Evolutionary conservation across 148 eudicot species (phyloP), one percentile per base, ranked within the genome.

Genomic region (Cornus kousa): DNA sequence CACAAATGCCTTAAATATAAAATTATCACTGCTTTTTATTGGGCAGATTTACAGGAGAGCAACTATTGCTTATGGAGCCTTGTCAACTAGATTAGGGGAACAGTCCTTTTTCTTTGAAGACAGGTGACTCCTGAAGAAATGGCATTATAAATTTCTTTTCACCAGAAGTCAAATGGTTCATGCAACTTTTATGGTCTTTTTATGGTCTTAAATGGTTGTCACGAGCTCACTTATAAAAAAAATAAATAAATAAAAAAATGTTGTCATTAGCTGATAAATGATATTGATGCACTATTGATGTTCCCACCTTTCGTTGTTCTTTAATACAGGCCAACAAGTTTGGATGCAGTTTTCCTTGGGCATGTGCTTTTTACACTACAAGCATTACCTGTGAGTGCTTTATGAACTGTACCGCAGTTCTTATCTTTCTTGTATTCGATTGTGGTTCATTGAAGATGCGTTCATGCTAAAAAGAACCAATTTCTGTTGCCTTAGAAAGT

Each of bases 301-400:
- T 35, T 8, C 39, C 74, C 7, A 20, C 23, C 22, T 28, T 43
- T 72, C 16, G 11, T 16, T 72, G 64, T 40, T 74, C 46, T 71
- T 60, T 83, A 17, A 20, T 83, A 86, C 89, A 95, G 97, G 90
- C 94, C 97, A 43, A 89, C 94, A 71, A 95, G 97, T 89, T 87
- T 95, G 92, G 99, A 95, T 87, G 99, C 99, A 55, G 64, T 83
- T 65, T 88, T 95, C 87, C 91, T 95, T 73, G 96, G 94, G 72
- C 99, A 95, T 85, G 89, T 86, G 46, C 91, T 95, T 66, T 87
- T 95, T 77, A 80, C 84, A n/a, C 94, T 95, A 72, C 91, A 90
- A 76, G 97, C 93, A 50, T 80, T 95, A 73, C 96, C 97, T 70
- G 98, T 95, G 88, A 95, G 98, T 89, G 65, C 67, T 83, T 69